phyloP scores from a whole-genome alignment of 768 basidiomycete species.

The Hysterangium stoloniferum region DNA sequence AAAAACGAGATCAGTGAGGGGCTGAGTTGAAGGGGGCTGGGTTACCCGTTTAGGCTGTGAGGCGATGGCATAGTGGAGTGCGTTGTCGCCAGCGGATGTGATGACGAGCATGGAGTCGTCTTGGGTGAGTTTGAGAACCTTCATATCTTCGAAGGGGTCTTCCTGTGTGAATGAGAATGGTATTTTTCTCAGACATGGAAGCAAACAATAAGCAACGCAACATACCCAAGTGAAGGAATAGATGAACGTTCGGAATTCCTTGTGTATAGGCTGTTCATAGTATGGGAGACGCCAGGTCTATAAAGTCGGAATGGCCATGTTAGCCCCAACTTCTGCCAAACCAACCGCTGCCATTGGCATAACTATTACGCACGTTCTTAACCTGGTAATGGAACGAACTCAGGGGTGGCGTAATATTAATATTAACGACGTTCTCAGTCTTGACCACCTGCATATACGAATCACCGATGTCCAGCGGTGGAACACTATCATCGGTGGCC shows the following conservation, averaged over 20 bases:
- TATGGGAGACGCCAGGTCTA: too few species aligned
- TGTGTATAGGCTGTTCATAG: slow-evolving; percentile 60
- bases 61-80: slow-evolving; percentile 69
- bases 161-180: slow-evolving; percentile 35
- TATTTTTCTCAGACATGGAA: background rate
- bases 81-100: slow-evolving; percentile 75
- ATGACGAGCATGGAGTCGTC: slow-evolving; percentile 67
- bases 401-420: slow-evolving; percentile 46
- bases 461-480: slow-evolving; percentile 36
- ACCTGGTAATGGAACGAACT: slow-evolving; percentile 59
- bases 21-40: slow-evolving; percentile 5
- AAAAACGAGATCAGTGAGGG: slow-evolving; percentile 3
- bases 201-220: slow-evolving; percentile 5
- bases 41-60: slow-evolving; percentile 46
- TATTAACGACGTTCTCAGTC: slow-evolving; percentile 25
- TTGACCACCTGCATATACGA: slow-evolving; percentile 23
- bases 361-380: slow-evolving; percentile 30
- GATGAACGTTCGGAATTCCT: slow-evolving; percentile 54
- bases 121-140: slow-evolving; percentile 45
- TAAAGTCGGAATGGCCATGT: too few species aligned
- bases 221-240: slow-evolving; percentile 57
- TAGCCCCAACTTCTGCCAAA: too few species aligned
- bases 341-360: background rate
- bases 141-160: slow-evolving; percentile 69
- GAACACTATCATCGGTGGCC: slow-evolving; percentile 27